Conservation (phyloP, 2,329 filamentous ascomycete species). For the Lachnum nothofagi region DNA sequence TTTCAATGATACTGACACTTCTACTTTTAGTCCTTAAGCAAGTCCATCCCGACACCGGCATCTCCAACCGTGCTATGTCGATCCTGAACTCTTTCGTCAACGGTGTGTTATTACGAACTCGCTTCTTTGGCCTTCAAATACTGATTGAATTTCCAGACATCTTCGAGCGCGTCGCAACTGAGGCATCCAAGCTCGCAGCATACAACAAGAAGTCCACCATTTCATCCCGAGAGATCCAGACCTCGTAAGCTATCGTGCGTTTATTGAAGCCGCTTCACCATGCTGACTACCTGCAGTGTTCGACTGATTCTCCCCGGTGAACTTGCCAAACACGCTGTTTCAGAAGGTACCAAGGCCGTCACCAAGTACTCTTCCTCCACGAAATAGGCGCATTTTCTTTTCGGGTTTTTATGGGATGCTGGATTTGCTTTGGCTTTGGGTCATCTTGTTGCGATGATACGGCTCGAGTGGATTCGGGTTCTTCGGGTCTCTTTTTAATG, state of each 20-base stretch:
- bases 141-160: slow-evolving; percentile 62
- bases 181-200: slow-evolving; percentile 96
- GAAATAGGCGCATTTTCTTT: slow-evolving; percentile 68
- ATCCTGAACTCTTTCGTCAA: slow-evolving; percentile 99
- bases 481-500: slow-evolving; percentile 51
- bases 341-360: slow-evolving; percentile 98
- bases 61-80: slow-evolving; percentile 99
- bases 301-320: slow-evolving; percentile 97
- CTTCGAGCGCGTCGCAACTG: slow-evolving; percentile 97
- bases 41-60: slow-evolving; percentile 99
- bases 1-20: slow-evolving; percentile 34
- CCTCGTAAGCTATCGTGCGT: slow-evolving; percentile 56
- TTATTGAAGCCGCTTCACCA: background rate
- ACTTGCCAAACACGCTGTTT: slow-evolving; percentile 98
- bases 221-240: slow-evolving; percentile 98
- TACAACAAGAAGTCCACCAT: slow-evolving; percentile 99
- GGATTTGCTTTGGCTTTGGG: slow-evolving; percentile 49
- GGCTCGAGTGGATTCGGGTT: slow-evolving; percentile 25
- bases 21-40: slow-evolving; percentile 82
- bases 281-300: slow-evolving; percentile 48
- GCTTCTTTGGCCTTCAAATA: background rate
- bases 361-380: slow-evolving; percentile 99
- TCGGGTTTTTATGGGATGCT: slow-evolving; percentile 53
- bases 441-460: slow-evolving; percentile 30
- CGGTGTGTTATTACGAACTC: slow-evolving; percentile 51